A percentile compares a stretch with the other conserved stretches of the same genome.
Evolutionary conservation across 441 rosid genomes (phyloP).

Genomic region (Erysimum cheiri): DNA sequence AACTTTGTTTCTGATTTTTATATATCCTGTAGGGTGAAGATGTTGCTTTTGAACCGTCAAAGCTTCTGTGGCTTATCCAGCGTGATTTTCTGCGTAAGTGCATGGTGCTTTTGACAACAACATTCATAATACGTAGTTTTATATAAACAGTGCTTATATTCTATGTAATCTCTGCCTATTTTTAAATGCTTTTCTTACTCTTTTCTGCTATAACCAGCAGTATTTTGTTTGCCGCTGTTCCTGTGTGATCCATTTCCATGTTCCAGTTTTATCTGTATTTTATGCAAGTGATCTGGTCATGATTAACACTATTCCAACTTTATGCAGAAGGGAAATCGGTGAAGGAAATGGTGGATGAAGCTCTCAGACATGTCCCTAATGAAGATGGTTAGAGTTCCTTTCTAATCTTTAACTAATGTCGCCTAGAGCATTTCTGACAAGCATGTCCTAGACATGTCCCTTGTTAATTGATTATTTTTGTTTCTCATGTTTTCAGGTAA

Average conservation of each 20-base stretch:
- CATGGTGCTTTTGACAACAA: conserved; percentile 17
- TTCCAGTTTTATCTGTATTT: conserved; percentile 22
- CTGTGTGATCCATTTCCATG: conserved; percentile 35
- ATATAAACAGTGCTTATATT: conserved; percentile 7
- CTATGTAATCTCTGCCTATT: not conserved
- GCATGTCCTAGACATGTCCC: not conserved
- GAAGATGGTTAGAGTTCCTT: conserved; percentile 71
- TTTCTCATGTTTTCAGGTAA: conserved; percentile 72
- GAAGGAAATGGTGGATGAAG: conserved; percentile 95
- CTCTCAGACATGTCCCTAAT: conserved; percentile 89
- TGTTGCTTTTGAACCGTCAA: conserved; percentile 97
- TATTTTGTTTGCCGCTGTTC: conserved; percentile 29
- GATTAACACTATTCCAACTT: conserved; percentile 39
- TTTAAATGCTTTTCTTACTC: not conserved
- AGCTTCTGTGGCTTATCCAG: conserved; percentile 98
- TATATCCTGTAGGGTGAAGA: conserved; percentile 80
- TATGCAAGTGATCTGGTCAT: conserved; percentile 26
- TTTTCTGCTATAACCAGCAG: not conserved
- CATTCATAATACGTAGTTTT: not conserved
- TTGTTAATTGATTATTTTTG: conserved; percentile 40
- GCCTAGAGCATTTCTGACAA: conserved; percentile 31
- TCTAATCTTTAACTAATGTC: conserved; percentile 10
- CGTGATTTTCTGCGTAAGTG: conserved; percentile 98
- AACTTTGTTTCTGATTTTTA: conserved; percentile 41
- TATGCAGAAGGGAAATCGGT: conserved; percentile 92